phyloP scores from a whole-genome alignment of 1,284 basidiomycete species.

The Malassezia slooffiae region DNA sequence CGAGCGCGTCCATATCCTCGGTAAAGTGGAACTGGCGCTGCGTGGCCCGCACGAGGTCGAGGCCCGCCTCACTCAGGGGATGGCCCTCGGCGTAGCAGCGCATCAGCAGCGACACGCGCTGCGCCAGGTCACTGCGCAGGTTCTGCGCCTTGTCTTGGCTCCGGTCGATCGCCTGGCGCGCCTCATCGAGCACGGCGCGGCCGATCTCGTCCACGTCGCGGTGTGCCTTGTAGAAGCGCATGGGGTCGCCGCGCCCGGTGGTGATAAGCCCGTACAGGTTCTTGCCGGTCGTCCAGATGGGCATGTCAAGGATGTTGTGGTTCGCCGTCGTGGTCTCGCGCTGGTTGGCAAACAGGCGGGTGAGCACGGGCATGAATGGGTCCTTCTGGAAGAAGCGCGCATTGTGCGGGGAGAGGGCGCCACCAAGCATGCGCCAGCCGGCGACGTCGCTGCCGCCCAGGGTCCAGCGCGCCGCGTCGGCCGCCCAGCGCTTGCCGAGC shows the following conservation, averaged over 20 bases:
- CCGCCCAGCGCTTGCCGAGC: background rate
- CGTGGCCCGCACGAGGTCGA: slow-evolving; percentile 6
- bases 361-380: background rate
- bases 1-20: slow-evolving; percentile 12
- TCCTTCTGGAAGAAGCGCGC: background rate
- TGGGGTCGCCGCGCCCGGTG: too few species aligned
- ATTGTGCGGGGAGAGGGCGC: background rate
- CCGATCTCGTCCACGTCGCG: too few species aligned
- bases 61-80: background rate
- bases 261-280: too few species aligned
- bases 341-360: background rate
- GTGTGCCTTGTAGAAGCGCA: too few species aligned
- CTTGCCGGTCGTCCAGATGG: too few species aligned
- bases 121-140: background rate
- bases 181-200: too few species aligned
- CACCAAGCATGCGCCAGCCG: background rate
- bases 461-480: background rate
- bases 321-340: too few species aligned
- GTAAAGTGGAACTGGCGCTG: slow-evolving; percentile 15
- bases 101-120: slow-evolving; percentile 4
- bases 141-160: background rate
- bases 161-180: too few species aligned
- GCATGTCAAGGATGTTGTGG: too few species aligned
- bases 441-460: background rate
- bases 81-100: slow-evolving; percentile 4